Evolutionary conservation across 2,329 filamentous ascomycete genomes (phyloP).

Genomic region (Biscogniauxia sp.): DNA sequence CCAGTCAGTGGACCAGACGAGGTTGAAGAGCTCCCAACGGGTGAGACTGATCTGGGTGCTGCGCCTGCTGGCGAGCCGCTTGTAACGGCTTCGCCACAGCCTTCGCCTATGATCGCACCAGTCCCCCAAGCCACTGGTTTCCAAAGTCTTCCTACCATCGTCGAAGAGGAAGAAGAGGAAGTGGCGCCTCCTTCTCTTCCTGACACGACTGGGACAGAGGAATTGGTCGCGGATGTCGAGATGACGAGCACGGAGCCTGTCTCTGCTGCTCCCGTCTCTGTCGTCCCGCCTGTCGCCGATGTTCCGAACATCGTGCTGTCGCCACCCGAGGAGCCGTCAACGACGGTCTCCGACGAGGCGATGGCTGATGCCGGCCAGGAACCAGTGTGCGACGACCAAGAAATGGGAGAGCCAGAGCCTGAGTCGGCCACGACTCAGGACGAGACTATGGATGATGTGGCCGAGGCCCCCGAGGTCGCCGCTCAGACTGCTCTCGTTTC

Average conservation of each 20-base stretch:
- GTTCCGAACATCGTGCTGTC: neutral
- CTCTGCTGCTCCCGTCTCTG: neutral
- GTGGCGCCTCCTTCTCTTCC: neutral
- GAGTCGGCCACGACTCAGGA: neutral
- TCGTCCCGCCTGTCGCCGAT: neutral
- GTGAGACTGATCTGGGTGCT: neutral
- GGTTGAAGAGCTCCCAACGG: neutral
- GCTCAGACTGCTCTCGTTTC: neutral
- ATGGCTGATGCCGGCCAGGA: neutral
- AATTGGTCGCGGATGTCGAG: neutral
- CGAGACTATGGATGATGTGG: neutral
- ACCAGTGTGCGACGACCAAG: neutral
- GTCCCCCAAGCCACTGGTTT: too few relatives aligned
- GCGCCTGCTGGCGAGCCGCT: neutral
- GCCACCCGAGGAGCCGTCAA: neutral
- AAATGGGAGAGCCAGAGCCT: neutral
- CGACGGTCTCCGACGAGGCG: neutral
- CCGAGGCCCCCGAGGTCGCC: neutral
- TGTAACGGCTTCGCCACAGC: neutral
- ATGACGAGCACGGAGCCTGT: neutral
- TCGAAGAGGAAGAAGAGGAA: neutral
- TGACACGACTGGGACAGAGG: neutral
- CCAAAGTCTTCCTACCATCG: neutral
- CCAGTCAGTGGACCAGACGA: neutral
- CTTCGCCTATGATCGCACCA: neutral